Conservation (phyloP, 495 filamentous ascomycete species). For the Pyronema omphalodes region DNA sequence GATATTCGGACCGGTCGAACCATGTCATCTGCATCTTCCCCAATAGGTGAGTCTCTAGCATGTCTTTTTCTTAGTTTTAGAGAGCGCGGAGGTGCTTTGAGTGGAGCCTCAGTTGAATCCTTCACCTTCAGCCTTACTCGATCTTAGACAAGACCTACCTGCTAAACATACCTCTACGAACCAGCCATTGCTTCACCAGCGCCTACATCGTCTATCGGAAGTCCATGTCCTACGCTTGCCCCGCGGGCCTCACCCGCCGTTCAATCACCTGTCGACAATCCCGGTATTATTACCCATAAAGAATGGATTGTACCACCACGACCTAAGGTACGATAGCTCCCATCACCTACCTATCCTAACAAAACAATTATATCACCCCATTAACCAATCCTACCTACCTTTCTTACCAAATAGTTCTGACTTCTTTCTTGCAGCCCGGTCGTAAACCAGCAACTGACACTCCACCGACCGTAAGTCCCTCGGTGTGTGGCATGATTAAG, state of each 20-base stretch:
- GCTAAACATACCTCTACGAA: background rate
- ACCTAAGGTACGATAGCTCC: conserved; percentile 35
- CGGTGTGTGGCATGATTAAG: background rate
- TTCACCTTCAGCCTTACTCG: background rate
- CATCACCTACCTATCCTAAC: no score
- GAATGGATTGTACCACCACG: conserved; percentile 80
- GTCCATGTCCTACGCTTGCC: conserved; percentile 19
- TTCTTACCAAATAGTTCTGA: conserved; percentile 2
- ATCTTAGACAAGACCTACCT: background rate
- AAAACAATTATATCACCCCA: no score
- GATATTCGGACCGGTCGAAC: conserved; percentile 1
- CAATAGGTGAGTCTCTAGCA: conserved; percentile 1
- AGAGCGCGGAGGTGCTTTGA: background rate
- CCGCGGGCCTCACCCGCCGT: conserved; percentile 8
- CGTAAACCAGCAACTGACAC: conserved; percentile 83
- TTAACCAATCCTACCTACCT: no score
- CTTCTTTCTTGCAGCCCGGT: conserved; percentile 36
- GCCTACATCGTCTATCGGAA: conserved; percentile 18
- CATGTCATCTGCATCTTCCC: conserved; percentile 2
- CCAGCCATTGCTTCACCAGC: conserved; percentile 22
- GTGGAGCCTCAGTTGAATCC: background rate
- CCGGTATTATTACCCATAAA: conserved; percentile 41
- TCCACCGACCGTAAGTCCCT: conserved; percentile 43
- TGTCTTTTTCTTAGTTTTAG: background rate
- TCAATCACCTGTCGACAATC: background rate